These are phyloP conservation scores for Zasmidium angulare DNA, from an alignment of 2,329 filamentous ascomycete species.

Conservation along the genomic window DNA sequence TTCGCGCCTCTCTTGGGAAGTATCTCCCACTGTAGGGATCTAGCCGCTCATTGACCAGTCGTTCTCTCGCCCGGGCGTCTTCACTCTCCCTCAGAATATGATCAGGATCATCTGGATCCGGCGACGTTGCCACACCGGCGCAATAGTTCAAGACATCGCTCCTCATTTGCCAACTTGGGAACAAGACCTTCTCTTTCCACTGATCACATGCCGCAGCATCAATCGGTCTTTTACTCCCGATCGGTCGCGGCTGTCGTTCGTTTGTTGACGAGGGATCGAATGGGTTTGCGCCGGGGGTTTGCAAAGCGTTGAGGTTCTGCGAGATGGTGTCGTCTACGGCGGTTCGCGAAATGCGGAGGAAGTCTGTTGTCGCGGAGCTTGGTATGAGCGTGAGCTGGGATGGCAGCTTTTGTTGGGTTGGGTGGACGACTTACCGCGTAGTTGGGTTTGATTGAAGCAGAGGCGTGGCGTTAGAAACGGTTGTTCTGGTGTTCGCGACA, in stretches of 20 bases:
- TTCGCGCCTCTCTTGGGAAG: slow-evolving; percentile 75
- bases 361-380: slow-evolving; percentile 60
- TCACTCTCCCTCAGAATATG: slow-evolving; percentile 68
- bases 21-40: slow-evolving; percentile 89
- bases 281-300: slow-evolving; percentile 67
- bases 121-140: slow-evolving; percentile 78
- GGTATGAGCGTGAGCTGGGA: slow-evolving; percentile 34
- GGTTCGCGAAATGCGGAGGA: slow-evolving; percentile 79
- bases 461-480: slow-evolving; percentile 49
- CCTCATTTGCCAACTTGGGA: slow-evolving; percentile 83
- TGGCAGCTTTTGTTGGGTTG: background rate
- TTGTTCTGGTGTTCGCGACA: slow-evolving; percentile 43
- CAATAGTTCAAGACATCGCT: slow-evolving; percentile 87
- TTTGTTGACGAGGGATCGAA: slow-evolving; percentile 82
- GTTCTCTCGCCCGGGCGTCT: slow-evolving; percentile 66
- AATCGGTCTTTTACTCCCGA: slow-evolving; percentile 51
- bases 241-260: slow-evolving; percentile 55
- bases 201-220: slow-evolving; percentile 61
- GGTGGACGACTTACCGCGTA: slow-evolving; percentile 42
- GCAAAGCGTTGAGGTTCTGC: slow-evolving; percentile 86
- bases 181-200: slow-evolving; percentile 78
- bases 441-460: slow-evolving; percentile 53
- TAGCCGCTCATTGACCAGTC: slow-evolving; percentile 79
- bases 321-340: slow-evolving; percentile 91
- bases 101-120: slow-evolving; percentile 84